Base-by-base conservation (phyloP, 352 stramenopile genomes). In the Phytophthora pinifolia region DNA sequence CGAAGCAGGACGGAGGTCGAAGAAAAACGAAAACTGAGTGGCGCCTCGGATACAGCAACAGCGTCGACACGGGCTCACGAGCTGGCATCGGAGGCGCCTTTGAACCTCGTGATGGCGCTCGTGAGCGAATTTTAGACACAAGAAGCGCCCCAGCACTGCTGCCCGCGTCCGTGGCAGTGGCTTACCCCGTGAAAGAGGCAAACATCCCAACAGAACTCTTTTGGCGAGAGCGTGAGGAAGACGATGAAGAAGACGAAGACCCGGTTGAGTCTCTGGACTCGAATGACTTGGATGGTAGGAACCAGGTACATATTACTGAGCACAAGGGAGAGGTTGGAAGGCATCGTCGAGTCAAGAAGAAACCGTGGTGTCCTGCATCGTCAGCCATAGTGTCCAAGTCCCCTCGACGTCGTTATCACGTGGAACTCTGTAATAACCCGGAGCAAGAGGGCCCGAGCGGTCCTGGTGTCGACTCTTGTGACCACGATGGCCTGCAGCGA, bases 1-100 rank as follows among this genome's bases (percentile, higher is more conserved):
- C 49, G 9, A 32, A 42, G 15, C 36, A 44, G 10, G 35, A 42
- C 7, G 51, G 42, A 33, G 29, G 31, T 31, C 10, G 34, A 6
- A 14, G 41, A 12, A 32, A 10, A 9, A 17, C 8, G 20, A 61
- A 72, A 59, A 3, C 52, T 0, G 70, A 73, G 25, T 85, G 72
- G 76, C 67, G 72, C 6, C 49, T 85, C 6, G 74, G 76, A 4
- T 82, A 83, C 53, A 62, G 48, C 22, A 87, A 87, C 39, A 67
- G 66, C 22, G 44, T 66, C 14, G 61, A 67, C 10, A 58, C 38
- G 0, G 70, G 55, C 0, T 68, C 49, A 9, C 34, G 65, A 34
- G 61, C 58, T n/a, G 52, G 65, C 4, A 47, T 79, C n/a, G 58
- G 60, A 15, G 63, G 69, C n/a, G 60, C 71, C 29, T 86, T 86